Evolutionary conservation across 1,284 basidiomycete species (phyloP), one percentile per base, ranked within the genome.

Genomic region (Rhodotorula glutinis): DNA sequence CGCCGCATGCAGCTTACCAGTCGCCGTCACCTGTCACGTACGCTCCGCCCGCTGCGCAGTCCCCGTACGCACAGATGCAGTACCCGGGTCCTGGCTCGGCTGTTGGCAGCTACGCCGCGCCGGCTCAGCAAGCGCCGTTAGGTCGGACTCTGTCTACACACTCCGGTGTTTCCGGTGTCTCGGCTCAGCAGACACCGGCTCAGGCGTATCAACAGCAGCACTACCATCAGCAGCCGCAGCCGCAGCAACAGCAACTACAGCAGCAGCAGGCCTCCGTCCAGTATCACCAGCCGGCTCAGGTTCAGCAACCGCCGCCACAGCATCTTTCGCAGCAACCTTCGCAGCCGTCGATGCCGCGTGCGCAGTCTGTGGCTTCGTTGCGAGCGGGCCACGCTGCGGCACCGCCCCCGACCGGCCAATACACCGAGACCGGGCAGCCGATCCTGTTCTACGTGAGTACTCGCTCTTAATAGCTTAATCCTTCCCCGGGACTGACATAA

Each of bases 371-470:
- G 38, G 53, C 53, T n/a, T 55, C 53, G 57, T 40, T 62, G 5
- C 27, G 62, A 25, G 59, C 54, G 4, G 62, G 54, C 27, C 74
- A 77, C n/a, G 78, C 78, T 43, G 80, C 80, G 40, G 59, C 65
- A 7, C 63, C 74, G 16, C 81, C 85, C 13, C 85, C 86, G 14
- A 87, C 87, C 3, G 85, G 86, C 0, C 84, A 88, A 74, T 87
- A 85, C 63, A 90, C 88, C 38, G 89, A 92, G 64, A 85, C 87
- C 59, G 91, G 91, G 0, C 82, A 84, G 53, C 85, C 85, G 3
- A 87, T 94, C 52, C 75, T 92, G 74, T 93, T 94, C 80, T 92
- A 92, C 75, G 89, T 89, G 66, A 65, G 80, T 14, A 23, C 17
- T 21, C 33, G 33, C 7, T 53, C 27, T 38, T 52, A 17, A 9